phyloP scores from a whole-genome alignment of 2,329 filamentous ascomycete genomes.

The Corynespora cassiicola region DNA sequence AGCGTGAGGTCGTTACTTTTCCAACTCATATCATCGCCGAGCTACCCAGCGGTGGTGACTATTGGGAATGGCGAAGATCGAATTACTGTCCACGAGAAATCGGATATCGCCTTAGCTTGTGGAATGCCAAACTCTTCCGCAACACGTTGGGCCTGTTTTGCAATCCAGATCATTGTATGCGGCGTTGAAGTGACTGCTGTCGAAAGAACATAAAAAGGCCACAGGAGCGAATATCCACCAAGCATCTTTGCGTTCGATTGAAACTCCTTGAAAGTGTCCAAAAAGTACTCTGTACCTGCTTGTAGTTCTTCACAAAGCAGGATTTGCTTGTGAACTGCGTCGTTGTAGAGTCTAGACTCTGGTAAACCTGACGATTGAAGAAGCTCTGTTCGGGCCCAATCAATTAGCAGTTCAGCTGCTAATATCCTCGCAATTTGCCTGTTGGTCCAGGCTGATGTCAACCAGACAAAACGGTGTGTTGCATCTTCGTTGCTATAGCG shows the following conservation, averaged over 20 bases:
- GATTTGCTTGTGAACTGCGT: constrained; percentile 6
- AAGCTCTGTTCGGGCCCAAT: constrained; percentile 11
- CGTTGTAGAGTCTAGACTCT: not conserved
- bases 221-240: constrained; percentile 16
- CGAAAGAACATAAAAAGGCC: constrained; percentile 17
- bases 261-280: constrained; percentile 7
- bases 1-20: no score
- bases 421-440: constrained; percentile 12
- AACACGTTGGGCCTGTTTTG: constrained; percentile 11
- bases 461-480: constrained; percentile 14
- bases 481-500: constrained; percentile 3
- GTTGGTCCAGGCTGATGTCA: constrained; percentile 16
- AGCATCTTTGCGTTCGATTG: constrained; percentile 9
- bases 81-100: constrained; percentile 10
- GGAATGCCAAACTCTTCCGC: constrained; percentile 17
- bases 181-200: constrained; percentile 2
- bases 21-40: no score
- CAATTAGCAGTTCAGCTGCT: constrained; percentile 14
- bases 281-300: constrained; percentile 13
- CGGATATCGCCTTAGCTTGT: constrained; percentile 19
- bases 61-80: no score
- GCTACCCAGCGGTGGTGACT: no score
- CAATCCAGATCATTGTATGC: constrained; percentile 16
- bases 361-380: not conserved
- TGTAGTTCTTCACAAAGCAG: constrained; percentile 10